These are phyloP conservation scores for Gomphus bonarii DNA, from an alignment of 1,284 basidiomycete genomes.

Conservation along the genomic window DNA sequence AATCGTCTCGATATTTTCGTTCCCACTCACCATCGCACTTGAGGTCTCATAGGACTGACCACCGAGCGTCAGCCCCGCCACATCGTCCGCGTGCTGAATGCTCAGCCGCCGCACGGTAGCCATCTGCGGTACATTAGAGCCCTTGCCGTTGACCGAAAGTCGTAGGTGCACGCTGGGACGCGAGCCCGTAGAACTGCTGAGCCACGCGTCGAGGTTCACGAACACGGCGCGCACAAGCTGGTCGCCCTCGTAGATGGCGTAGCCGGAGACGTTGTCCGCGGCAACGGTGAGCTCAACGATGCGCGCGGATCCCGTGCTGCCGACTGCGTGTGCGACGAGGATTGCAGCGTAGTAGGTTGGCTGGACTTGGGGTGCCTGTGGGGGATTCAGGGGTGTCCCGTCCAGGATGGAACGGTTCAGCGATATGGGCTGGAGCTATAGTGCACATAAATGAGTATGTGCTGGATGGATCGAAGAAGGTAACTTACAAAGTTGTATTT, in stretches of 20 bases:
- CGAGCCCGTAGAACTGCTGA: conserved; percentile 24
- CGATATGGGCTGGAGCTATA: conserved; percentile 44
- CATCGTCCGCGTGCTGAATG: conserved; percentile 38
- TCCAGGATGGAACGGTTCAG: conserved; percentile 42
- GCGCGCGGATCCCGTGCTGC: conserved; percentile 27
- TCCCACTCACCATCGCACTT: conserved; percentile 36
- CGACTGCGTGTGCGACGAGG: conserved; percentile 33
- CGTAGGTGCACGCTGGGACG: conserved; percentile 35
- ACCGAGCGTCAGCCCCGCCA: conserved; percentile 46
- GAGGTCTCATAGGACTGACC: conserved; percentile 55
- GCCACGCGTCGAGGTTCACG: conserved; percentile 46
- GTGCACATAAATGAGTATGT: neutral
- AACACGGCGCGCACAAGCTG: conserved; percentile 40
- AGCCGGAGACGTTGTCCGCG: conserved; percentile 46
- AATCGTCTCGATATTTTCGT: conserved; percentile 24
- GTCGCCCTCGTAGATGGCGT: conserved; percentile 46
- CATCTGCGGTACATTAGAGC: neutral
- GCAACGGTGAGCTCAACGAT: conserved; percentile 41
- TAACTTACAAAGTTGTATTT: conserved; percentile 32
- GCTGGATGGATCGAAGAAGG: neutral
- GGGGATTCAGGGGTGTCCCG: conserved; percentile 34
- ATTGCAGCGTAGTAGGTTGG: conserved; percentile 54
- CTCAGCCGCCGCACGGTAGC: conserved; percentile 15
- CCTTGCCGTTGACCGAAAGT: conserved; percentile 23
- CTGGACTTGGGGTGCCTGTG: conserved; percentile 44